Conservation (phyloP, 371 early-diverging fungal species). For the Umbelopsis sp. region DNA sequence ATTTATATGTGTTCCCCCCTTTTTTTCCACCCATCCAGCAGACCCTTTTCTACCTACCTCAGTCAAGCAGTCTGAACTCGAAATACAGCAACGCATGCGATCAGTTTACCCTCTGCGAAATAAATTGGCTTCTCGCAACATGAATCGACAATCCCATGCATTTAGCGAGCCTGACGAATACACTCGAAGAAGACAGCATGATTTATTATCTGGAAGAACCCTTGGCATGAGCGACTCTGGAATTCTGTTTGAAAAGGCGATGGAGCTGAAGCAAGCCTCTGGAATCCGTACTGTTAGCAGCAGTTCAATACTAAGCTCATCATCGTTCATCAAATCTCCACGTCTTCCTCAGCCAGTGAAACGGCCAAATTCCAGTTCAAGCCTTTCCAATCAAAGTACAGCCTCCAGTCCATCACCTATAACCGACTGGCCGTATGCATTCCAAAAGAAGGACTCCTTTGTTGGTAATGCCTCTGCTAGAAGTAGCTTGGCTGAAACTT, state of each 20-base stretch:
- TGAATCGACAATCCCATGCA: constrained; percentile 33
- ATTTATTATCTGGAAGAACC: constrained; percentile 28
- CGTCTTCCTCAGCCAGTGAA: constrained; percentile 3
- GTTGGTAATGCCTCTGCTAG: not conserved
- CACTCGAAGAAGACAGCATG: constrained; percentile 37
- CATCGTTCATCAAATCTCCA: not conserved
- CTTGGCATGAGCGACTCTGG: constrained; percentile 18
- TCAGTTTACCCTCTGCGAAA: not conserved
- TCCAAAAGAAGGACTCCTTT: not conserved
- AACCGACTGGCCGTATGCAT: not conserved
- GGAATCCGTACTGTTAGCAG: not conserved
- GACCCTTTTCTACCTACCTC: constrained; percentile 4
- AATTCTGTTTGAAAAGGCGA: constrained; percentile 44
- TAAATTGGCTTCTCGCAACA: constrained; percentile 10
- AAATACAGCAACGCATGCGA: not conserved
- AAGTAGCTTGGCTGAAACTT: constrained; percentile 10
- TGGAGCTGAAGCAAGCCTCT: constrained; percentile 23
- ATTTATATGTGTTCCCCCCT: not conserved
- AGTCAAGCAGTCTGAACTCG: constrained; percentile 6
- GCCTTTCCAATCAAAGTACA: not conserved
- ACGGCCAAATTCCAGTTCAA: not conserved
- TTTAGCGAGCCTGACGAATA: constrained; percentile 52
- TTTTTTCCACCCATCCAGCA: not conserved
- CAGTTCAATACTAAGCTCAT: not conserved
- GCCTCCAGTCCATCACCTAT: not conserved